Base-by-base conservation (phyloP, 371 early-diverging fungal genomes). In the Mortierella sp. region DNA sequence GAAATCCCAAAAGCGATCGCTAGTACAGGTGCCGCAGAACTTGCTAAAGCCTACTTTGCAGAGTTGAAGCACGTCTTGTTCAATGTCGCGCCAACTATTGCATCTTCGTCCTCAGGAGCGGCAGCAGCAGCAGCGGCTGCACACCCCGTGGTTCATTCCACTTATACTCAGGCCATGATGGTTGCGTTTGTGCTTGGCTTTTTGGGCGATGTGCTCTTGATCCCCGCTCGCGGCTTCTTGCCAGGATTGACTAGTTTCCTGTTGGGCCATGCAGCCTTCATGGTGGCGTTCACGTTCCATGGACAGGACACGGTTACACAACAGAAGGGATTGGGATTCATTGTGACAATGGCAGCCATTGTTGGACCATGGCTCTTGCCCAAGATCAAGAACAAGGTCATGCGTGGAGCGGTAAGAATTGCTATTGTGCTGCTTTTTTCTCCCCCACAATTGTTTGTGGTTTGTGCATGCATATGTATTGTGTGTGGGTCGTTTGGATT, bases 391-490 rank as follows among this genome's bases (percentile, higher is more conserved):
- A 65, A 70, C 60, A 69, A 61, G 56, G 39, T 76, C 49, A 76
- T 76, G 78, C 70, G 67, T 27, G 61, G 58, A 21, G 78, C 78
- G 47, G 78, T 76, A 76, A 67, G 63, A n/a, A n/a, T n/a, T n/a
- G n/a, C n/a, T n/a, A n/a, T n/a, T n/a, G n/a, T n/a, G n/a, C n/a
- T 46, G 1, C 46, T 16, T 56, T 41, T 16, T 38, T 31, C 45
- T 51, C 10, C 34, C n/a, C n/a, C n/a, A n/a, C n/a, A n/a, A n/a
- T n/a, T n/a, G n/a, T n/a, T n/a, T n/a, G n/a, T n/a, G n/a, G n/a
- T n/a, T n/a, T n/a, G n/a, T n/a, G n/a, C n/a, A n/a, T n/a, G n/a
- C n/a, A n/a, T n/a, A n/a, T n/a, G n/a, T n/a, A n/a, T n/a, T n/a
- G n/a, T n/a, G n/a, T n/a, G n/a, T n/a, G n/a, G n/a, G n/a, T n/a